Evolutionary conservation across 768 basidiomycete species (phyloP).

Genomic region (Hypsizygus marmoreus): DNA sequence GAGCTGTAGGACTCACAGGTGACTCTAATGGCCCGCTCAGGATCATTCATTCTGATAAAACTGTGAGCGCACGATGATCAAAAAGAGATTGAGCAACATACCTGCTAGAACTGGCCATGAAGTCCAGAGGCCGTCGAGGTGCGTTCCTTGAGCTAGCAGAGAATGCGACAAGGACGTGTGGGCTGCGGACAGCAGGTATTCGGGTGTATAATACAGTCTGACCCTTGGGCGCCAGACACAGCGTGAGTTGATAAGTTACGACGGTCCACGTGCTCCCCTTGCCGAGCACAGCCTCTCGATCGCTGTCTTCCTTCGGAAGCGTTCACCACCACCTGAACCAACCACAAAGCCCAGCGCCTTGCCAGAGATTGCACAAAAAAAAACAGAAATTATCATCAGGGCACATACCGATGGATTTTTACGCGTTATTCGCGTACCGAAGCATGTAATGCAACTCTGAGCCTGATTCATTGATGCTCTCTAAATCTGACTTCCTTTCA

Average conservation of each 20-base stretch:
- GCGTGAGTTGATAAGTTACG: too few relatives aligned
- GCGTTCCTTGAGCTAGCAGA: neutral
- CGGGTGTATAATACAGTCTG: conserved; percentile 2
- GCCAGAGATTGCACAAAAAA: too few relatives aligned
- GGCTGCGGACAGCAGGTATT: conserved; percentile 7
- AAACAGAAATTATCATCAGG: too few relatives aligned
- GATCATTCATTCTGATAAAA: conserved; percentile 45
- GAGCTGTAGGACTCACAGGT: conserved; percentile 39
- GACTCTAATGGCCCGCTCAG: conserved; percentile 50
- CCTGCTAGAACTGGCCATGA: conserved; percentile 34
- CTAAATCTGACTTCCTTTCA: too few relatives aligned
- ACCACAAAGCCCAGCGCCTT: too few relatives aligned
- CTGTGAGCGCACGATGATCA: conserved; percentile 13
- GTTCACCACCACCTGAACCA: too few relatives aligned
- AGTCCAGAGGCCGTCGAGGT: neutral
- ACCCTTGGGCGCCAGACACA: conserved; percentile 3
- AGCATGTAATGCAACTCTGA: too few relatives aligned
- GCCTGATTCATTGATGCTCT: too few relatives aligned
- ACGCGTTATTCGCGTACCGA: too few relatives aligned
- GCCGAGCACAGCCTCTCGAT: too few relatives aligned
- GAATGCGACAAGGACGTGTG: neutral
- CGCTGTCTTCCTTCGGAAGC: too few relatives aligned
- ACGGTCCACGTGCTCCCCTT: conserved; percentile 13
- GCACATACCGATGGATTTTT: too few relatives aligned
- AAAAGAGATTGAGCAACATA: conserved; percentile 18